phyloP scores from a whole-genome alignment of 768 basidiomycete species.

The Mycena venus region DNA sequence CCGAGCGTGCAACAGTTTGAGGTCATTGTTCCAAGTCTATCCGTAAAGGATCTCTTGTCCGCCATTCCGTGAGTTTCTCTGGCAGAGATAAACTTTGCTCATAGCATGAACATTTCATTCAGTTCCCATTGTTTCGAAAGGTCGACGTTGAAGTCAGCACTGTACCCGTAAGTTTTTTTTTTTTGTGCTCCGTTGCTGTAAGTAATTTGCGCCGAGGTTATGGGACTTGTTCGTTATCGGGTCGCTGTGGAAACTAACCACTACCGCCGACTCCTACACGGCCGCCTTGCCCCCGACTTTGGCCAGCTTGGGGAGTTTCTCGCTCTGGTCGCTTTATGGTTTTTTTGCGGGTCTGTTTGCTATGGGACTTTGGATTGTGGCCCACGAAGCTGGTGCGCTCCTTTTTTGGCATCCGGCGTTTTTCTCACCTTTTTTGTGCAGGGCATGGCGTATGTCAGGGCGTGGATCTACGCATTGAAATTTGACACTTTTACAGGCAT shows the following conservation, averaged over 20 bases:
- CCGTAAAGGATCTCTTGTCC: slow-evolving; percentile 88
- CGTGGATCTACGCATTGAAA: background rate
- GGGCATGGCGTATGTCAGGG: slow-evolving; percentile 71
- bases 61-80: slow-evolving; percentile 80
- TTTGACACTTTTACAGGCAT: slow-evolving; percentile 78
- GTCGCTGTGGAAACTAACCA: slow-evolving; percentile 76
- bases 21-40: slow-evolving; percentile 82
- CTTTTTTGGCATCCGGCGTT: background rate
- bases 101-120: background rate
- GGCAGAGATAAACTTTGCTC: background rate
- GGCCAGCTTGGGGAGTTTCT: slow-evolving; percentile 71
- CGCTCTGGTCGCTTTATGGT: slow-evolving; percentile 85
- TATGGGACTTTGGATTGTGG: slow-evolving; percentile 83
- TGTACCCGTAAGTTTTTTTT: slow-evolving; percentile 75
- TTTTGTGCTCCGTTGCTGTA: too few species aligned
- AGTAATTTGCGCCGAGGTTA: too few species aligned
- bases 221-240: slow-evolving; percentile 85
- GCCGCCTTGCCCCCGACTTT: slow-evolving; percentile 69
- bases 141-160: slow-evolving; percentile 81
- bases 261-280: slow-evolving; percentile 72
- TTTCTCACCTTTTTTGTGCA: slow-evolving; percentile 74
- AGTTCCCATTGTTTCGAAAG: slow-evolving; percentile 93
- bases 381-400: slow-evolving; percentile 30
- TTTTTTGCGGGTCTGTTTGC: slow-evolving; percentile 88
- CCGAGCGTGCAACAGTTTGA: slow-evolving; percentile 62